phyloP scores from a whole-genome alignment of 768 basidiomycete genomes.

The Amylocystis lapponica region DNA sequence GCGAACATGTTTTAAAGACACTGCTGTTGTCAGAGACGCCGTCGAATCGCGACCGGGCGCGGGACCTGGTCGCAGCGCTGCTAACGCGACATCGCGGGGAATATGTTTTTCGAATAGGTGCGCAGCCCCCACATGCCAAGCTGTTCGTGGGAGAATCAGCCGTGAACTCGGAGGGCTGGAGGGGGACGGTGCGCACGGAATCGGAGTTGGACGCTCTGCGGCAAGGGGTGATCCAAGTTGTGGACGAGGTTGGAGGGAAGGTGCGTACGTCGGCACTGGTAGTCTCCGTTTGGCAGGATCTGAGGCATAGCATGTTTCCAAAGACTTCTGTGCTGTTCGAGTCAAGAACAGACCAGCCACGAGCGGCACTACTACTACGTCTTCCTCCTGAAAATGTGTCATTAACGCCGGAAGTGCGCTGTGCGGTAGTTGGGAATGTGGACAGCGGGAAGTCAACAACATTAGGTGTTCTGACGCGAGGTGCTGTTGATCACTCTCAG shows the following conservation, averaged over 20 bases:
- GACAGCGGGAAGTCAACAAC: slow-evolving; percentile 94
- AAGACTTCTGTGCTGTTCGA: slow-evolving; percentile 58
- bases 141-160: slow-evolving; percentile 50
- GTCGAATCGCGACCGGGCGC: slow-evolving; percentile 46
- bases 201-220: slow-evolving; percentile 48
- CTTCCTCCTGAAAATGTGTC: slow-evolving; percentile 73
- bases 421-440: slow-evolving; percentile 94
- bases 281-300: slow-evolving; percentile 1
- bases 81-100: slow-evolving; percentile 69
- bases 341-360: slow-evolving; percentile 39
- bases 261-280: slow-evolving; percentile 35
- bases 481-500: slow-evolving; percentile 31
- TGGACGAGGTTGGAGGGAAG: slow-evolving; percentile 80
- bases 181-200: slow-evolving; percentile 42
- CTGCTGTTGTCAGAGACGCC: slow-evolving; percentile 38
- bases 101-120: slow-evolving; percentile 68
- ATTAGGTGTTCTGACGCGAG: slow-evolving; percentile 91
- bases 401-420: slow-evolving; percentile 85
- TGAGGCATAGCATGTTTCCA: too few species aligned
- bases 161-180: slow-evolving; percentile 46
- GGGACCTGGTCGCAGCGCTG: slow-evolving; percentile 58
- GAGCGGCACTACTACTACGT: slow-evolving; percentile 59
- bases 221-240: slow-evolving; percentile 38
- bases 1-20: slow-evolving; percentile 27
- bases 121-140: slow-evolving; percentile 50